A percentile compares a stretch with the other conserved stretches of the same genome.
Evolutionary conservation across 768 basidiomycete genomes (phyloP).

Genomic region (Psilocybe cubensis): DNA sequence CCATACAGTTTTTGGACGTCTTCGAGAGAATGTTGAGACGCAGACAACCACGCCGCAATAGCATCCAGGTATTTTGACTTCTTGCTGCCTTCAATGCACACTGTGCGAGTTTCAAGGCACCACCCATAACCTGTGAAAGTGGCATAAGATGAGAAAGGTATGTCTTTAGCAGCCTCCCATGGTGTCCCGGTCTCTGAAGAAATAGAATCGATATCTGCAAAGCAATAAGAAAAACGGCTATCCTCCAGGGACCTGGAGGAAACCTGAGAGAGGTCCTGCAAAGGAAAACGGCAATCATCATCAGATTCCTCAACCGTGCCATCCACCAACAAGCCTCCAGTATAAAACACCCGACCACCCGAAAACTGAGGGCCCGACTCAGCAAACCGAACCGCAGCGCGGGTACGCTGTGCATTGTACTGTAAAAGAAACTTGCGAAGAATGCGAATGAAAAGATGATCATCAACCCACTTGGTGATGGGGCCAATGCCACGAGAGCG

Average conservation of each 20-base stretch:
- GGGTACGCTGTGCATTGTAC: slow-evolving; percentile 24
- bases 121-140: slow-evolving; percentile 23
- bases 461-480: slow-evolving; percentile 34
- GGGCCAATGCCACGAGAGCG: slow-evolving; percentile 29
- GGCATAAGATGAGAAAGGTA: slow-evolving; percentile 15
- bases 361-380: background rate
- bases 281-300: slow-evolving; percentile 10
- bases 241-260: slow-evolving; percentile 24
- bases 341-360: background rate
- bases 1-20: slow-evolving; percentile 41
- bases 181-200: slow-evolving; percentile 31
- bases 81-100: slow-evolving; percentile 15
- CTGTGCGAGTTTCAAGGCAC: slow-evolving; percentile 20
- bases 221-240: slow-evolving; percentile 10
- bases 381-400: background rate
- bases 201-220: slow-evolving; percentile 37
- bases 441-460: slow-evolving; percentile 33
- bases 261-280: slow-evolving; percentile 22
- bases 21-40: slow-evolving; percentile 28
- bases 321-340: background rate
- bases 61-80: slow-evolving; percentile 26
- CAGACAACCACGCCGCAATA: slow-evolving; percentile 26
- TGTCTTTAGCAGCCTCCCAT: slow-evolving; percentile 26
- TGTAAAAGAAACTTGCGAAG: slow-evolving; percentile 14
- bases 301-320: background rate